phyloP scores from a whole-genome alignment of 495 filamentous ascomycete genomes.

The Ascodesmis nigricans region DNA sequence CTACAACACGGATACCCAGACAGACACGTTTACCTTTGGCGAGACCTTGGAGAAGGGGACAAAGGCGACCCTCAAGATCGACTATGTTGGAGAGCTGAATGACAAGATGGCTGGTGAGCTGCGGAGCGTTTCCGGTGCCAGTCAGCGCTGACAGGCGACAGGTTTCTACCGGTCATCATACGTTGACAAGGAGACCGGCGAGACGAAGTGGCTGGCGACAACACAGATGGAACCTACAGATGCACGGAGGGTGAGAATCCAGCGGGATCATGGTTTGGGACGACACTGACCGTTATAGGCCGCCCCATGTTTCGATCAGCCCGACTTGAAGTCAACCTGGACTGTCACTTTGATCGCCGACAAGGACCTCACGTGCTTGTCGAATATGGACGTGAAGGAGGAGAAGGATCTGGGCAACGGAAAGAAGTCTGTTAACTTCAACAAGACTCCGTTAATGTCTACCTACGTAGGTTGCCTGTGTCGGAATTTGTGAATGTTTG shows the following conservation, averaged over 20 bases:
- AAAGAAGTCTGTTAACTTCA: conserved; percentile 54
- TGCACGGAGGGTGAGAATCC: conserved; percentile 30
- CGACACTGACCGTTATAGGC: conserved; percentile 22
- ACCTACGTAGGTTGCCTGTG: conserved; percentile 30
- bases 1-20: conserved; percentile 42
- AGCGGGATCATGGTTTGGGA: not conserved
- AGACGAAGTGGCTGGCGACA: conserved; percentile 42
- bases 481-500: not conserved
- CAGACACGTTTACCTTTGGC: conserved; percentile 40
- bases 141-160: conserved; percentile 7
- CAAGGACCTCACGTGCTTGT: conserved; percentile 49
- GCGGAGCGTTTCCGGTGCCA: not conserved
- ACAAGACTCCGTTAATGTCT: conserved; percentile 52
- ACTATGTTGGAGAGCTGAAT: conserved; percentile 46
- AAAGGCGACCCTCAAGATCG: conserved; percentile 42
- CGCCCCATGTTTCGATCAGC: conserved; percentile 63
- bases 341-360: conserved; percentile 53
- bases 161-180: conserved; percentile 57
- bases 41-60: conserved; percentile 34
- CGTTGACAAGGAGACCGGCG: conserved; percentile 37
- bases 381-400: conserved; percentile 57
- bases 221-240: conserved; percentile 72
- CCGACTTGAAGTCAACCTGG: conserved; percentile 50
- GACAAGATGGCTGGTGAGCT: conserved; percentile 50
- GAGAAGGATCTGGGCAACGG: conserved; percentile 36